These are phyloP conservation scores for Trametes maxima DNA, from an alignment of 768 basidiomycete species.

Conservation along the genomic window DNA sequence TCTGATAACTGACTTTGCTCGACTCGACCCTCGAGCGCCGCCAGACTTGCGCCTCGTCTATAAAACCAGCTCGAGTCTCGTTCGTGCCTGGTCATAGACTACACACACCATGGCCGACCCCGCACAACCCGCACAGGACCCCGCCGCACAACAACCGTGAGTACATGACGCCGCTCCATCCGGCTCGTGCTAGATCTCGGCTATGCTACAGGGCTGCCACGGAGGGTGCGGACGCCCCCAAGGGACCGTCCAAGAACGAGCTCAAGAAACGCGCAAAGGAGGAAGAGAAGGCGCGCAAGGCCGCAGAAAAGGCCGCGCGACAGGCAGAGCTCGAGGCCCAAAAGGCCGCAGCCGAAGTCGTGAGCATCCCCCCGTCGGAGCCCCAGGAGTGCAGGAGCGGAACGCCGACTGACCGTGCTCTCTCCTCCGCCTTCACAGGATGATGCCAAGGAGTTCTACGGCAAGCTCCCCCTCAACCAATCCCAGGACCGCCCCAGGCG, in stretches of 20 bases:
- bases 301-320: constrained; percentile 82
- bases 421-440: constrained; percentile 51
- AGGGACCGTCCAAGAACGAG: constrained; percentile 82
- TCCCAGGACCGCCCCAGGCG: constrained; percentile 75
- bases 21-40: constrained; percentile 16
- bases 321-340: constrained; percentile 73
- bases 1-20: constrained; percentile 17
- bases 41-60: constrained; percentile 4
- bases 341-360: constrained; percentile 65
- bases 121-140: constrained; percentile 18
- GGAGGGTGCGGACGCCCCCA: constrained; percentile 31
- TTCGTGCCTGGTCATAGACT: background rate
- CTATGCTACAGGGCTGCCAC: constrained; percentile 8
- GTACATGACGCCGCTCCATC: background rate
- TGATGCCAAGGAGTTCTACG: constrained; percentile 78
- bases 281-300: constrained; percentile 87
- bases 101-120: constrained; percentile 29
- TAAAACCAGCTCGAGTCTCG: constrained; percentile 12
- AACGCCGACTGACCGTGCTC: background rate
- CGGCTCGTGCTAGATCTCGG: background rate
- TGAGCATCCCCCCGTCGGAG: constrained; percentile 31
- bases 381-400: background rate
- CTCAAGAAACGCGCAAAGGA: constrained; percentile 91
- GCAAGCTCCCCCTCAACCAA: constrained; percentile 86
- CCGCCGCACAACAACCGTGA: constrained; percentile 23